Percentiles rank a stretch among this genome's conserved stretches.
Evolutionary conservation across 2,329 filamentous ascomycete genomes (phyloP).

Genomic region (Macroventuria anomochaeta): DNA sequence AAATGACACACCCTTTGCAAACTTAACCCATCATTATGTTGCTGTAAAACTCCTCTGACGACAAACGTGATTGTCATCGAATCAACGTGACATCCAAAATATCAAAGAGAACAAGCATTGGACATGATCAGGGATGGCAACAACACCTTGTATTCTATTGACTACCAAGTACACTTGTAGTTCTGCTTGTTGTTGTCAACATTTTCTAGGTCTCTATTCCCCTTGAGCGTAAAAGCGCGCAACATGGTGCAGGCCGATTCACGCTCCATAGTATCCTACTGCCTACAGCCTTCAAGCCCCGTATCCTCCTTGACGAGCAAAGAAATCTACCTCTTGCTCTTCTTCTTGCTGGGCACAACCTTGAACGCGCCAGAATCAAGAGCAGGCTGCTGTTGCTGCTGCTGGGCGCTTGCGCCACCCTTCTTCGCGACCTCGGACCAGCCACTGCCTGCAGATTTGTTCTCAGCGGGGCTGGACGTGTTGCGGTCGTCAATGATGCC

Average conservation of each 20-base stretch:
- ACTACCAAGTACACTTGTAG: background rate
- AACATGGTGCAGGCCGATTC: background rate
- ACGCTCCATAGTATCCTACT: background rate
- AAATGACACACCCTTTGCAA: background rate
- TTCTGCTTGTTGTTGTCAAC: background rate
- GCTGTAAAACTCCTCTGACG: too few relatives aligned
- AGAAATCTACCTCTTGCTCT: conserved; percentile 60
- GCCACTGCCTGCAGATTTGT: conserved; percentile 63
- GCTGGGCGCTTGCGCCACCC: conserved; percentile 66
- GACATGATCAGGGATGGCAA: background rate
- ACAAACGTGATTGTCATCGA: background rate
- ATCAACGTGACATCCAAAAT: background rate
- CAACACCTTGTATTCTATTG: background rate
- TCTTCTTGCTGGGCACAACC: conserved; percentile 91
- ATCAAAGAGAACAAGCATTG: too few relatives aligned
- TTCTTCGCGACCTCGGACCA: conserved; percentile 99
- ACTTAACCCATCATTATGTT: too few relatives aligned
- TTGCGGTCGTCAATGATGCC: conserved; percentile 78
- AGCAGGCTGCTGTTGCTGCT: conserved; percentile 41
- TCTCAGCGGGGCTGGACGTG: conserved; percentile 58
- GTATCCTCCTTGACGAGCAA: background rate
- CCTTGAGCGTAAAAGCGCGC: background rate
- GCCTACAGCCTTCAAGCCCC: background rate
- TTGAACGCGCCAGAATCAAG: conserved; percentile 73
- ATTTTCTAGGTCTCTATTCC: background rate